Evolutionary conservation across 345 rosid species (phyloP), one percentile per base, ranked within the genome.

Genomic region (Gossypium longicalyx): DNA sequence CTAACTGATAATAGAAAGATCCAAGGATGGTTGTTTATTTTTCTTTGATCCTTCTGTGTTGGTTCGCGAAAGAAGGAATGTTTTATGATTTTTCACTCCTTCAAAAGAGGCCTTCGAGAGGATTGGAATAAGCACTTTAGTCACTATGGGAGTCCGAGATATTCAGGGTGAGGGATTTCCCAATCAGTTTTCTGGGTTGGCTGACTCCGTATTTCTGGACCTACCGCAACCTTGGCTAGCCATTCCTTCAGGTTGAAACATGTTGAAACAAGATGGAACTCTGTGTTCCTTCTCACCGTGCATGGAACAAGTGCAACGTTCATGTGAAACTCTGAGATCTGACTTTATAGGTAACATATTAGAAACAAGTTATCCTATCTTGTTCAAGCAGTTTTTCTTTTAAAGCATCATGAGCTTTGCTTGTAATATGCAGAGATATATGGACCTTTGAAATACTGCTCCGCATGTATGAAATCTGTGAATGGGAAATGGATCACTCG

Each of bases 201-300:
- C 22, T 53, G 57, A 53, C 17, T 53, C 57, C n/a, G 20, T 53
- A 5, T 53, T 53, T 53, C 20, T 53, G 7, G 57, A 53, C n/a
- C n/a, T n/a, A n/a, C n/a, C n/a, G n/a, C n/a, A n/a, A n/a, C n/a
- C n/a, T n/a, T n/a, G n/a, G n/a, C n/a, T n/a, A n/a, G n/a, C 10
- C 1, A 85, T 89, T 82, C 85, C 90, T 66, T 94, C 91, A 7
- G 95, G 91, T 19, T 88, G 77, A 8, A 89, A 89, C 80, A 92
- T 90, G 95, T 80, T n/a, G n/a, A n/a, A n/a, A n/a, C n/a, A 82
- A 74, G 97, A 92, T 79, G 95, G 91, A 53, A 73, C 86, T 60
- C 49, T 92, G 47, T 94, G 98, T 80, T 91, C 98, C 25, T 94
- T 94, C 86, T 91, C 98, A 23, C 98, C 98, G 11, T 94, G 98